Percentiles rank a stretch among this genome's conserved stretches.
Conservation (phyloP, 805 yeast genomes). For the Metschnikowia bowlesiae region DNA sequence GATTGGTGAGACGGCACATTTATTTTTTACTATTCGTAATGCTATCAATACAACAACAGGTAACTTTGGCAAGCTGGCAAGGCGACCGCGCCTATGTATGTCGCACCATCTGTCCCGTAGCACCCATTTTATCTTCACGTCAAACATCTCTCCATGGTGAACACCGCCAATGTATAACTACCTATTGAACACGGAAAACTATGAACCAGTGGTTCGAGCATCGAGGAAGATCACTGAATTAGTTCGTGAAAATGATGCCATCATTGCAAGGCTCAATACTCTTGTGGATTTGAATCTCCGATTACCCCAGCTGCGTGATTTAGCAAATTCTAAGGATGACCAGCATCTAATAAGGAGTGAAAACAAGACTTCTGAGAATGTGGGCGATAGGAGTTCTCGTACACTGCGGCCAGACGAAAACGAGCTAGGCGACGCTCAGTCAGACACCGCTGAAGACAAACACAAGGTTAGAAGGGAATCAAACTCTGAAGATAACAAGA, state of each 20-base stretch:
- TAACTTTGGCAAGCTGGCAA: background rate
- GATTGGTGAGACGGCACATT: background rate
- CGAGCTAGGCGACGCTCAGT: background rate
- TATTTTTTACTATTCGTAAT: background rate
- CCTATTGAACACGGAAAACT: constrained; percentile 29
- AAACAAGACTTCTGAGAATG: background rate
- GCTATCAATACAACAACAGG: background rate
- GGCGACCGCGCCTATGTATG: background rate
- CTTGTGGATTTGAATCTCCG: constrained; percentile 21
- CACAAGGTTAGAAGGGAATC: background rate
- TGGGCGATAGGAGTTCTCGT: background rate
- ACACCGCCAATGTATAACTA: constrained; percentile 8
- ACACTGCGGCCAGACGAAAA: background rate
- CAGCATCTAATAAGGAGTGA: background rate
- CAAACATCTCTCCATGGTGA: background rate
- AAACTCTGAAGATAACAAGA: background rate
- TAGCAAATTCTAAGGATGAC: background rate
- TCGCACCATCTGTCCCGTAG: background rate
- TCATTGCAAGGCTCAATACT: constrained; percentile 19
- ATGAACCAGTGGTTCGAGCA: constrained; percentile 25
- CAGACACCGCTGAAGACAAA: background rate
- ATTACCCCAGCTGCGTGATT: constrained; percentile 10
- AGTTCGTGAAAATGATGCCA: constrained; percentile 23
- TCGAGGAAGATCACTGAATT: constrained; percentile 18
- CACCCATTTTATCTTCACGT: background rate